Conservation (phyloP, 2,329 filamentous ascomycete genomes). For the Trichoderma arundinaceum region DNA sequence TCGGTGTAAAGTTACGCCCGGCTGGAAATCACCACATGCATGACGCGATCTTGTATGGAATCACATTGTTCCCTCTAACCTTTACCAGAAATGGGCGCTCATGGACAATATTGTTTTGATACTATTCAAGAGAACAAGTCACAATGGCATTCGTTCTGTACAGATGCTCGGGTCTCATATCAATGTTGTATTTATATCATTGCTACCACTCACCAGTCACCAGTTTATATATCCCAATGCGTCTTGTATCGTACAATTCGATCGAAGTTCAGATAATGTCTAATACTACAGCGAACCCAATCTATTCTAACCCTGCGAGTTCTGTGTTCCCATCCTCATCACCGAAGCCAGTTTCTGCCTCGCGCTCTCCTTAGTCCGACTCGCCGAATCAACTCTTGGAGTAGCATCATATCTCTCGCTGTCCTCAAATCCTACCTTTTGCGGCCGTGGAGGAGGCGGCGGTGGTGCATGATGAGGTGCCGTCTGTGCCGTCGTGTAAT, state of each 20-base stretch:
- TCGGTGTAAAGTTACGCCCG: no score
- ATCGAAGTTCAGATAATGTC: no score
- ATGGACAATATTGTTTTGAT: no score
- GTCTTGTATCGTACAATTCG: neutral
- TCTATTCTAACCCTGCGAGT: conserved; percentile 4
- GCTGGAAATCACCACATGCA: neutral
- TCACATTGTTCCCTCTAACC: no score
- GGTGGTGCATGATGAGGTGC: conserved; percentile 41
- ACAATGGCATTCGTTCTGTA: no score
- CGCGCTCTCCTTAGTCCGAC: conserved; percentile 41
- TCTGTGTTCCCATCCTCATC: conserved; percentile 59
- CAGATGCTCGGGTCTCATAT: neutral
- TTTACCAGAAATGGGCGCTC: no score
- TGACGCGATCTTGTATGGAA: no score
- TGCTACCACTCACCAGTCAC: neutral
- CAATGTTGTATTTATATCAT: neutral
- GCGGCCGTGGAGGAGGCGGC: conserved; percentile 47
- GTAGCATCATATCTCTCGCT: conserved; percentile 43
- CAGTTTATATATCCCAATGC: neutral
- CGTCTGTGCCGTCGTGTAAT: conserved; percentile 37
- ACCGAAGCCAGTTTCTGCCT: conserved; percentile 44
- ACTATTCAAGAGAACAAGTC: no score
- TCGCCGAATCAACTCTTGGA: conserved; percentile 35
- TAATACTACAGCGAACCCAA: no score
- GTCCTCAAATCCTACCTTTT: conserved; percentile 47